Base-by-base conservation (phyloP, 2,329 filamentous ascomycete species). In the Talaromyces albobiverticillius region DNA sequence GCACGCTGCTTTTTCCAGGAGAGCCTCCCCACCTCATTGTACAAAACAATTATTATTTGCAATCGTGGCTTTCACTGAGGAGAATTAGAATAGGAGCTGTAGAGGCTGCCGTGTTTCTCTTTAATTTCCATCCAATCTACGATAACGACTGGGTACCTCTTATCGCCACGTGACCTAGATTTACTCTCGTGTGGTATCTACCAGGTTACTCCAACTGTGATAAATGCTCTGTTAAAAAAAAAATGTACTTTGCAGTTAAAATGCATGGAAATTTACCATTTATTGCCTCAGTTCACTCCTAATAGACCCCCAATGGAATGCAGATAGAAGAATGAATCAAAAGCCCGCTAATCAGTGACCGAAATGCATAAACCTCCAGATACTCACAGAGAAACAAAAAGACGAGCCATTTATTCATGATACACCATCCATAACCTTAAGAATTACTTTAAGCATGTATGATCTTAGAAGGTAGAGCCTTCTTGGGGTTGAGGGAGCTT, bases 401-500 rank as follows among this genome's bases (percentile, higher is more conserved):
- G 25, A 42, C 26, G 20, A 53, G 43, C 43, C 50, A 23, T 52
- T 52, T 45, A 18, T 68, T 67, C 69, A 60, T 67, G 71, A 62
- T 55, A 55, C 52, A 55, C 41, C 41, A 40, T 23, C 34, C 29
- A 31, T 38, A 20, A 20, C 46, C 40, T 38, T 36, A 51, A 56
- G 26, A 29, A 58, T 32, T 58, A 40, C 36, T 40, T 9, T 18
- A 22, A 18, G 8, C 26, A 29, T n/a, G 23, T 26, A 51, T 48
- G 55, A 57, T 51, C 53, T 61, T 61, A 73, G 62, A 81, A 87
- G 29, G 76, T 86, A 26, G 88, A 85, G 55, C 91, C 92, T 76
- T 99, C 94, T 3, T 89, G 83, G 38, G 94, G 94, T 72, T 99
- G 94, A 11, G 90, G 88, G 26, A 96, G 84, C 77, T 97, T 97